phyloP scores from a whole-genome alignment of 352 stramenopile species.

The Phytopythium vexans region DNA sequence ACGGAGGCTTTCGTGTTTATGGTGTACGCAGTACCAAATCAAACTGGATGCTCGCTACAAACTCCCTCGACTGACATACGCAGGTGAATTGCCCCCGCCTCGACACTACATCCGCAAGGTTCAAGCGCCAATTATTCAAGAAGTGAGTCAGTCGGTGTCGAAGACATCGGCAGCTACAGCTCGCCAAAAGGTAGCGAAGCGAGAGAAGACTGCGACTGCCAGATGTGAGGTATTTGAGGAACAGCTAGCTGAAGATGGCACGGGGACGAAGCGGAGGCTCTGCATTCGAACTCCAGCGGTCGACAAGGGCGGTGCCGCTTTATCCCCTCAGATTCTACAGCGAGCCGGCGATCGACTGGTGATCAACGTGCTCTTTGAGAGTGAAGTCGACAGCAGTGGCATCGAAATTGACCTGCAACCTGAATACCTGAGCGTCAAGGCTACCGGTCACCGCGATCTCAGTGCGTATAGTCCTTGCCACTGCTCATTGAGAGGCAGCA shows the following conservation, averaged over 20 bases:
- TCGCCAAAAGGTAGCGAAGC: conserved; percentile 8
- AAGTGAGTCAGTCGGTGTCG: conserved; percentile 24
- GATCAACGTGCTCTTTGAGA: conserved; percentile 37
- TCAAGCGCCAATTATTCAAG: conserved; percentile 68
- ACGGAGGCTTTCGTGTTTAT: too few relatives aligned
- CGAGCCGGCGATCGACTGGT: conserved; percentile 28
- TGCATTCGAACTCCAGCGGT: conserved; percentile 33
- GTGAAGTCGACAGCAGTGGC: conserved; percentile 20
- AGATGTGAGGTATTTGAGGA: conserved; percentile 44
- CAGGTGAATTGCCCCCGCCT: conserved; percentile 53
- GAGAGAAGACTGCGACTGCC: conserved; percentile 29
- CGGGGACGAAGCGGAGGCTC: conserved; percentile 1
- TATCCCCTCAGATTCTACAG: conserved; percentile 43
- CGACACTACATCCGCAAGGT: conserved; percentile 81
- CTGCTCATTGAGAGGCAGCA: neutral
- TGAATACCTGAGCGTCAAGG: conserved; percentile 49
- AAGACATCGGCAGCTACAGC: conserved; percentile 10
- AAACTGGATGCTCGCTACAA: conserved; percentile 76
- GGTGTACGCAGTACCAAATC: conserved; percentile 54
- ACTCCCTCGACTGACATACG: conserved; percentile 65
- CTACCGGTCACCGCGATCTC: conserved; percentile 42
- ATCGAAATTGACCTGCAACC: conserved; percentile 48
- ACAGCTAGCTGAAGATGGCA: neutral
- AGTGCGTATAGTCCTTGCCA: conserved; percentile 20
- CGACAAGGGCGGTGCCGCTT: conserved; percentile 27